phyloP scores from a whole-genome alignment of 805 yeast species.

The Ogataea neopini region DNA sequence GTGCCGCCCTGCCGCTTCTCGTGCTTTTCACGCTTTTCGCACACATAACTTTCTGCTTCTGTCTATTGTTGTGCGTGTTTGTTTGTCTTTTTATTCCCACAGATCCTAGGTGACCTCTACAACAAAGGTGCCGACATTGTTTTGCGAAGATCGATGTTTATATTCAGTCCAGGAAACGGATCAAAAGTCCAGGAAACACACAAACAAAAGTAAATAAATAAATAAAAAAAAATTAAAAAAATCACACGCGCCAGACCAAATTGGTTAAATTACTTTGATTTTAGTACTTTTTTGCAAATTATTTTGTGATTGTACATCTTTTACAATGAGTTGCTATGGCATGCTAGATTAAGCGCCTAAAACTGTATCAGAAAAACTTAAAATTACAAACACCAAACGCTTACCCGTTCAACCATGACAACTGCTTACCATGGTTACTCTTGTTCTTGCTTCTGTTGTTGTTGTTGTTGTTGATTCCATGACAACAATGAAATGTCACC shows the following conservation, averaged over 20 bases:
- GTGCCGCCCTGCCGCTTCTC: constrained; percentile 2
- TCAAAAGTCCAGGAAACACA: background rate
- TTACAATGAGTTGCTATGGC: background rate
- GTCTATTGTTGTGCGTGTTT: constrained; percentile 1
- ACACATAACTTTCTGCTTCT: background rate
- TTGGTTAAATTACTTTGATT: background rate
- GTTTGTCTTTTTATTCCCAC: background rate
- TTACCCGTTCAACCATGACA: background rate
- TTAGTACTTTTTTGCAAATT: background rate
- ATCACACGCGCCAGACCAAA: background rate
- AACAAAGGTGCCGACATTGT: constrained; percentile 1
- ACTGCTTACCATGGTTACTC: background rate
- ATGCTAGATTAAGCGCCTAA: background rate
- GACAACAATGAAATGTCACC: constrained; percentile 73
- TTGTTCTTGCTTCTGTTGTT: background rate
- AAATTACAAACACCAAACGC: background rate
- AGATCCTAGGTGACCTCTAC: background rate
- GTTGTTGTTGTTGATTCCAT: constrained; percentile 50
- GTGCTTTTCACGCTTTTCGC: background rate
- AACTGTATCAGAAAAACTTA: background rate
- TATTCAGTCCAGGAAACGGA: background rate
- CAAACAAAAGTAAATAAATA: background rate
- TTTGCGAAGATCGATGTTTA: background rate
- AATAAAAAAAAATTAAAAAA: background rate
- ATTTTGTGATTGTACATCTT: background rate